Evolutionary conservation across 2,329 filamentous ascomycete genomes (phyloP), one percentile per base, ranked within the genome.

Genomic region (Fusarium protoensiforme): DNA sequence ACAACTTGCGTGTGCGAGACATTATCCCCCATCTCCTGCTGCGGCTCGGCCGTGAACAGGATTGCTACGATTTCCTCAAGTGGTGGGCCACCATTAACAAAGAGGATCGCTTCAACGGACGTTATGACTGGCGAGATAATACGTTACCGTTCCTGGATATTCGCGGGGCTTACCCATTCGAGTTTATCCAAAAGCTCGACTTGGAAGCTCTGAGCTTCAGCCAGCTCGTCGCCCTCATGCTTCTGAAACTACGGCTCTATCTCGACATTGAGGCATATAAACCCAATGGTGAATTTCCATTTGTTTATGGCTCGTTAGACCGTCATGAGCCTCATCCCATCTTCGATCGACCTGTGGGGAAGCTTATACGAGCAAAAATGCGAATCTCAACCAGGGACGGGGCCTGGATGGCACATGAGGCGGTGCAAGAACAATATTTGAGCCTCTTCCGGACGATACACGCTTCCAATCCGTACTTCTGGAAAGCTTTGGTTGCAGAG

Each of bases 21-120:
- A 62, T 74, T 5, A 43, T 78, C 41, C 77, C 78, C 7, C 51
- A 64, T 22, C 73, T 81, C 24, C 56, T 79, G 53, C 74, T 82
- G 36, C 78, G 78, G 27, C 75, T 82, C 8, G 80, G 72, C 31
- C 72, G 69, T 31, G 81, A 82, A 48, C 80, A 83, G 63, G 79
- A 81, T 46, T 80, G 79, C 75, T 87, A 86, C 72, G 83, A 86
- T 71, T 87, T 87, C 63, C 36, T 86, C 73, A 87, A 86, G 76
- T 87, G 84, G 85, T 87, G 80, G 80, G 75, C 69, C 7, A 79
- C 75, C 1, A 70, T 39, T 9, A n/a, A 35, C 24, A 8, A 10
- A 9, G 3, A 6, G 24, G 20, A 27, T 11, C 43, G 27, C 3
- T 36, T 68, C n/a, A 56, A 76, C 4, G 33, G 57, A 10, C 22